Conservation (phyloP, 2,329 filamentous ascomycete genomes). For the Talaromyces piceae region DNA sequence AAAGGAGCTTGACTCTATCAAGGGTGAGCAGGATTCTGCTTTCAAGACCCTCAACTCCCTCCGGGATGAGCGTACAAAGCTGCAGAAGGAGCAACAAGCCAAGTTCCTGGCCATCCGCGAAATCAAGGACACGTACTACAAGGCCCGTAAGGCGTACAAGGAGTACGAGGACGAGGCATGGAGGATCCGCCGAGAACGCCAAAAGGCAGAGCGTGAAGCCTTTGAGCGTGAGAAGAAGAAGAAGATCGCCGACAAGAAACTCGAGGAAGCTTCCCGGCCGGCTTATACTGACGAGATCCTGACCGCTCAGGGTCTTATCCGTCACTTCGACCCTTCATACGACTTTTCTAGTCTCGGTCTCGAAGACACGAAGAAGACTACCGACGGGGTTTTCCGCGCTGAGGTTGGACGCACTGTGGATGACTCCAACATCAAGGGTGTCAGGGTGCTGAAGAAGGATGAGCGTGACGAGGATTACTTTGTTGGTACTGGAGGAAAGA, state of each 20-base stretch:
- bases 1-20: constrained; percentile 81
- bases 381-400: constrained; percentile 66
- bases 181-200: constrained; percentile 66
- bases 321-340: constrained; percentile 82
- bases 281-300: constrained; percentile 92
- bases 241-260: constrained; percentile 48
- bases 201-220: constrained; percentile 66
- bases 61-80: constrained; percentile 75
- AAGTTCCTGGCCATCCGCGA: constrained; percentile 76
- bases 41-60: constrained; percentile 82
- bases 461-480: constrained; percentile 83
- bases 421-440: constrained; percentile 75
- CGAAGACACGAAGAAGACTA: constrained; percentile 32
- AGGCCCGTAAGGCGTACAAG: constrained; percentile 70
- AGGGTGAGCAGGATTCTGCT: constrained; percentile 82
- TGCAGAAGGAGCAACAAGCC: constrained; percentile 77
- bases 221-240: constrained; percentile 43
- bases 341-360: constrained; percentile 56
- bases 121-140: constrained; percentile 83
- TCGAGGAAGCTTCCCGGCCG: constrained; percentile 54
- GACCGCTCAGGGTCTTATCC: constrained; percentile 76
- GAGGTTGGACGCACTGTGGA: constrained; percentile 77
- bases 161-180: constrained; percentile 78
- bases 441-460: constrained; percentile 75
- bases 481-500: constrained; percentile 63